A percentile compares a stretch with the other conserved stretches of the same genome.
These are phyloP conservation scores for Aspergillus fructus DNA, from an alignment of 2,329 filamentous ascomycete species.

Conservation along the genomic window DNA sequence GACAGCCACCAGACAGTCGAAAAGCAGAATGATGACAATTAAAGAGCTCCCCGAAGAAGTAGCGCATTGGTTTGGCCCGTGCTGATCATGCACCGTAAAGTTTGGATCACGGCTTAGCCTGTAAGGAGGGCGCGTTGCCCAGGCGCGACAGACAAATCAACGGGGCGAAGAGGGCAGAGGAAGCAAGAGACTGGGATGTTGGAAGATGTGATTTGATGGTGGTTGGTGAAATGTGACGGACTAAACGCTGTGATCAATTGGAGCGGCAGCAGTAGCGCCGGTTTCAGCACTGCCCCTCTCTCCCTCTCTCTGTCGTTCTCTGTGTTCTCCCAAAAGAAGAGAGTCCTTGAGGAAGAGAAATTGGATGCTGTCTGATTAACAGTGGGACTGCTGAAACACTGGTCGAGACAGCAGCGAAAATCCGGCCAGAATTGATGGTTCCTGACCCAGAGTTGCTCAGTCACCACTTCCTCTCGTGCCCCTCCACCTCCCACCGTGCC, in stretches of 20 bases:
- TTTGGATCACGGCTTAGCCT: slow-evolving; percentile 24
- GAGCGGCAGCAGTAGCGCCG: slow-evolving; percentile 12
- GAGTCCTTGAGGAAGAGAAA: background rate
- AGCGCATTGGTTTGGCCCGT: slow-evolving; percentile 15
- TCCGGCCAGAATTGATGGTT: background rate
- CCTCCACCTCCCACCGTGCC: background rate
- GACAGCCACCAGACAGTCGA: background rate
- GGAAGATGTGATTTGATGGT: slow-evolving; percentile 8
- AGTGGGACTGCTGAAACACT: slow-evolving; percentile 23
- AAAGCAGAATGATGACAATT: slow-evolving; percentile 1
- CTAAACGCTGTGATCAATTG: slow-evolving; percentile 10
- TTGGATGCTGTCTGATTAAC: slow-evolving; percentile 1
- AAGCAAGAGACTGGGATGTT: slow-evolving; percentile 1
- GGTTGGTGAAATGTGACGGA: slow-evolving; percentile 7
- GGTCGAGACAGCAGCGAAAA: slow-evolving; percentile 15
- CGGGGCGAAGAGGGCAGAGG: background rate
- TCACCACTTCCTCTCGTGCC: background rate
- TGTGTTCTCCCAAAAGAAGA: background rate
- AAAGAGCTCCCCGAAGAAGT: slow-evolving; percentile 2
- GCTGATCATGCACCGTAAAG: slow-evolving; percentile 23
- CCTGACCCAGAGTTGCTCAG: background rate
- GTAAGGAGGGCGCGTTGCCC: slow-evolving; percentile 1
- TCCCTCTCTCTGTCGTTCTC: background rate
- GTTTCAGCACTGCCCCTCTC: slow-evolving; percentile 9
- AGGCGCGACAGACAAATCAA: slow-evolving; percentile 14